These are phyloP conservation scores for Populus alba DNA, from an alignment of 345 rosid genomes.

Conservation along the genomic window DNA sequence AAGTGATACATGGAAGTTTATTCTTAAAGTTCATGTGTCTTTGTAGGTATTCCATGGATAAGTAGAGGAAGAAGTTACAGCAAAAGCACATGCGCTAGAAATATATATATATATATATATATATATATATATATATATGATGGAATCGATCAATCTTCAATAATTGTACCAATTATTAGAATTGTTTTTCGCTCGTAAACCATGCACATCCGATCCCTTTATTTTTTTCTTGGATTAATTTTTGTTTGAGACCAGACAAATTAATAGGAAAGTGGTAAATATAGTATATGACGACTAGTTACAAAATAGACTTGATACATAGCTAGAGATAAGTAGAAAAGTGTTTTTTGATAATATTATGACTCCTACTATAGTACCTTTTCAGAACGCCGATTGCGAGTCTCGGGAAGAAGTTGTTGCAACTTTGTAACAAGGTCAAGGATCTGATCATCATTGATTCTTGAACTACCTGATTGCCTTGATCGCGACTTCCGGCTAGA, in stretches of 20 bases:
- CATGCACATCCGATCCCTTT: neutral
- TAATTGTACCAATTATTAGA: neutral
- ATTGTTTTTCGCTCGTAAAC: neutral
- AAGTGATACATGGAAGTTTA: too few relatives aligned
- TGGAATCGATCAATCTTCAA: too few relatives aligned
- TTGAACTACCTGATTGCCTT: constrained; percentile 61
- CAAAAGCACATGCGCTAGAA: neutral
- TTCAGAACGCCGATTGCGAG: constrained; percentile 59
- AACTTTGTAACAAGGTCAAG: constrained; percentile 79
- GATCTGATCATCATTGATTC: constrained; percentile 89
- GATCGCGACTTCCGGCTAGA: constrained; percentile 81
- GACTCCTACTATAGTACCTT: constrained; percentile 38
- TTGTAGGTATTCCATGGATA: neutral
- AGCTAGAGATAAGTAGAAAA: neutral
- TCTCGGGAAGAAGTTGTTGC: constrained; percentile 84
- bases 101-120: too few relatives aligned
- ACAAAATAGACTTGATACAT: too few relatives aligned
- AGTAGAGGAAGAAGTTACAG: neutral
- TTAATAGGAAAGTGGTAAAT: neutral
- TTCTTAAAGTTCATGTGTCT: neutral
- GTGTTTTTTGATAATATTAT: neutral
- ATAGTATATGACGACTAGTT: neutral
- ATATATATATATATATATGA: neutral
- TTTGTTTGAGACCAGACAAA: neutral
- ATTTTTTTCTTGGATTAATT: neutral